A percentile compares a stretch with the other conserved stretches of the same genome.
phyloP scores from a whole-genome alignment of 2,329 filamentous ascomycete species.

The Ophiostoma montium region DNA sequence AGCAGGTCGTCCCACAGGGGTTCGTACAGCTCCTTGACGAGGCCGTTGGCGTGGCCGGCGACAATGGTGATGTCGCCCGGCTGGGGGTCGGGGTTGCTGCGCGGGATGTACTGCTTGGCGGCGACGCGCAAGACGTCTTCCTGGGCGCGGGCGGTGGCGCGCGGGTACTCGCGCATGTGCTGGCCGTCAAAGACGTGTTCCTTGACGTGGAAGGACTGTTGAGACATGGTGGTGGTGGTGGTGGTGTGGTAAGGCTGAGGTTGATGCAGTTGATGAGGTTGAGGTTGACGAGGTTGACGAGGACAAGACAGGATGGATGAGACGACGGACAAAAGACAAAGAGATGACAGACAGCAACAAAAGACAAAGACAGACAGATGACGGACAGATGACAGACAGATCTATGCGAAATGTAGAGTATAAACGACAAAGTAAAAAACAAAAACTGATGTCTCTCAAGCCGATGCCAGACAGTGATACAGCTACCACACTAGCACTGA shows the following conservation, averaged over 20 bases:
- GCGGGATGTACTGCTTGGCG: conserved; percentile 79
- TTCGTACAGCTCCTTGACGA: conserved; percentile 92
- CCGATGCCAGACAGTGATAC: too few species aligned
- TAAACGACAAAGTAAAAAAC: too few species aligned
- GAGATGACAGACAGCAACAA: too few species aligned
- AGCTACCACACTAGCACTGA: too few species aligned
- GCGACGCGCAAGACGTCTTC: conserved; percentile 61
- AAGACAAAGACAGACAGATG: too few species aligned
- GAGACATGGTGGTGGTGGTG: conserved; percentile 9
- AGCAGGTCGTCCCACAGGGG: conserved; percentile 79
- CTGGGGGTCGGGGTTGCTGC: conserved; percentile 51
- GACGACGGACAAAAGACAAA: too few species aligned
- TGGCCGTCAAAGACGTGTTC: conserved; percentile 62
- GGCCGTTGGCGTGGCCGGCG: conserved; percentile 79
- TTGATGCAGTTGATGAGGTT: background rate
- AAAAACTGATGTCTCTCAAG: too few species aligned
- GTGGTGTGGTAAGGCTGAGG: background rate
- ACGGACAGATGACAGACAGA: too few species aligned
- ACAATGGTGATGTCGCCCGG: conserved; percentile 75
- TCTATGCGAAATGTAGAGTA: too few species aligned
- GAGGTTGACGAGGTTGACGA: background rate
- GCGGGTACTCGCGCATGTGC: conserved; percentile 71
- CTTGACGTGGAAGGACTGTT: conserved; percentile 44
- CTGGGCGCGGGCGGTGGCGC: conserved; percentile 55
- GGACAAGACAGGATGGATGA: too few species aligned